phyloP scores from a whole-genome alignment of 228 moss, liverwort and hornwort species.

The Sphagnum fallax region DNA sequence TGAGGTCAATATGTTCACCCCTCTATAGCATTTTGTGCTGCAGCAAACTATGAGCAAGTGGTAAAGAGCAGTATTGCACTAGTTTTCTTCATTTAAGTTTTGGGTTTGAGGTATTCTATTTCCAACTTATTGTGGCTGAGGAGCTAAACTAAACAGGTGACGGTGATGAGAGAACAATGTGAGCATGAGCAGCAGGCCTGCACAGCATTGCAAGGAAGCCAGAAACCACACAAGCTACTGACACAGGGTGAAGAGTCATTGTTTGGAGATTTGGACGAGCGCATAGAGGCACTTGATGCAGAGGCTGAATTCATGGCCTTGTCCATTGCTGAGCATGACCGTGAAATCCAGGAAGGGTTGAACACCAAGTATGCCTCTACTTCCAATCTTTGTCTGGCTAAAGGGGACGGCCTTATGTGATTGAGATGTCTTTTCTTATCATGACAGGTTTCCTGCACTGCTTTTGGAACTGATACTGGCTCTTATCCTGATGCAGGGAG shows the following conservation, averaged over 20 bases:
- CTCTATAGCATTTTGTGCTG: too few relatives aligned
- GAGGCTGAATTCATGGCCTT: conserved; percentile 54
- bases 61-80: too few relatives aligned
- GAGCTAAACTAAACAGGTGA: conserved; percentile 11
- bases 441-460: background rate
- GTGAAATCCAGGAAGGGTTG: conserved; percentile 46
- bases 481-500: conserved; percentile 24
- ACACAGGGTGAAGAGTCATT: conserved; percentile 39
- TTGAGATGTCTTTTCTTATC: background rate
- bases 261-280: conserved; percentile 56
- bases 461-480: background rate
- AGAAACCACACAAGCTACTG: conserved; percentile 42
- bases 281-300: conserved; percentile 71
- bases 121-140: too few relatives aligned
- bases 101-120: too few relatives aligned
- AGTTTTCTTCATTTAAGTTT: too few relatives aligned
- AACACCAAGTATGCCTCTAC: conserved; percentile 25
- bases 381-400: background rate
- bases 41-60: too few relatives aligned
- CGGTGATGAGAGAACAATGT: conserved; percentile 37
- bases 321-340: conserved; percentile 61
- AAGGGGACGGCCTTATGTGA: too few relatives aligned
- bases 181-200: conserved; percentile 44
- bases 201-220: conserved; percentile 36
- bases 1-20: conserved; percentile 17